Percentiles rank a stretch among this genome's conserved stretches.
Conservation (phyloP, 2,329 filamentous ascomycete species). For the Aspergillus sp. region DNA sequence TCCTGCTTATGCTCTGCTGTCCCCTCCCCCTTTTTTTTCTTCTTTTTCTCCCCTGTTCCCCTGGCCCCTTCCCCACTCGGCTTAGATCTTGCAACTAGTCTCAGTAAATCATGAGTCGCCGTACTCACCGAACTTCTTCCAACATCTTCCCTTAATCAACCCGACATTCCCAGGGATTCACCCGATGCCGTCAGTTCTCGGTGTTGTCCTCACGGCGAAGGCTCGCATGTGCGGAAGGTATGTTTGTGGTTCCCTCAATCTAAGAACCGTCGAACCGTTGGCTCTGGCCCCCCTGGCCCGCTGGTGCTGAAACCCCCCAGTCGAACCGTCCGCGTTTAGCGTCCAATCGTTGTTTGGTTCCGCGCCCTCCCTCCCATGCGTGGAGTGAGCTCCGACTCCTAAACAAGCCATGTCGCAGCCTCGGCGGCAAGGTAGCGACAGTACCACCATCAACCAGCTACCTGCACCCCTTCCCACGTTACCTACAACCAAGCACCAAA, state of each 20-base stretch:
- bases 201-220: background rate
- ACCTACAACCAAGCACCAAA: constrained; percentile 12
- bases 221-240: background rate
- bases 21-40: background rate
- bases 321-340: constrained; percentile 20
- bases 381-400: constrained; percentile 19
- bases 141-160: background rate
- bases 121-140: background rate
- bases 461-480: constrained; percentile 10
- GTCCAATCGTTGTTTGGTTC: constrained; percentile 16
- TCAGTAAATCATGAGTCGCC: background rate
- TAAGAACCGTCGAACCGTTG: background rate
- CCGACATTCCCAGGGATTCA: background rate
- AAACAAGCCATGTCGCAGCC: constrained; percentile 39
- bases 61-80: constrained; percentile 4
- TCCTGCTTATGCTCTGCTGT: background rate
- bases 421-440: constrained; percentile 33
- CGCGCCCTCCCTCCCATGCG: constrained; percentile 16
- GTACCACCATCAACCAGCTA: constrained; percentile 21
- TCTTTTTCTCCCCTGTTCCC: background rate
- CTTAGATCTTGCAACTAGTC: background rate
- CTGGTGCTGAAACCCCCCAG: constrained; percentile 12
- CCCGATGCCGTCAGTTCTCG: background rate
- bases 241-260: background rate
- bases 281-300: constrained; percentile 16